A percentile compares a stretch with the other conserved stretches of the same genome.
phyloP scores from a whole-genome alignment of 1,284 basidiomycete species.

The Cystobasidiaceae sp. region DNA sequence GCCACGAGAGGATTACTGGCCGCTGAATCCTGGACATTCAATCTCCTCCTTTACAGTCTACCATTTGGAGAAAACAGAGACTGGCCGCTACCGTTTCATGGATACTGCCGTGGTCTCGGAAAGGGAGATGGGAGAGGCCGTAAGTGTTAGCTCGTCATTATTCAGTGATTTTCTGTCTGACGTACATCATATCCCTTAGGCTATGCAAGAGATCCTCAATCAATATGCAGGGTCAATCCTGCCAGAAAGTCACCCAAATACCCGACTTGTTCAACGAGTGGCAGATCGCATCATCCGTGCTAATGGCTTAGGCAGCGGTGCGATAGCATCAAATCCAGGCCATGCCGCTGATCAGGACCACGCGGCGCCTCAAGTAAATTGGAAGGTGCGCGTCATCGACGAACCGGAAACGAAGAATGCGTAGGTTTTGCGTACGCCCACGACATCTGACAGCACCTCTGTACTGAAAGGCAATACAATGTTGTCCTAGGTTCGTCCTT shows the following conservation, averaged over 20 bases:
- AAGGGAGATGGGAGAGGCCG: constrained; percentile 47
- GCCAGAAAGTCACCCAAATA: constrained; percentile 62
- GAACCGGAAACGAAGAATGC: constrained; percentile 72
- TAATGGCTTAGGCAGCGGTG: constrained; percentile 50
- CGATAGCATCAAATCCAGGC: not conserved
- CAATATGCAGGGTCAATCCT: constrained; percentile 61
- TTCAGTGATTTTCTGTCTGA: too few relatives aligned
- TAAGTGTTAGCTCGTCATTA: too few relatives aligned
- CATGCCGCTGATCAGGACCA: not conserved
- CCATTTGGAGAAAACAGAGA: constrained; percentile 46
- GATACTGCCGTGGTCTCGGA: constrained; percentile 62
- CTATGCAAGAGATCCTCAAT: constrained; percentile 54
- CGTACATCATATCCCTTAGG: constrained; percentile 42
- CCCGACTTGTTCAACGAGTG: constrained; percentile 63
- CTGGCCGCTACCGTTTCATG: constrained; percentile 79
- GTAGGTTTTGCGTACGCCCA: constrained; percentile 54
- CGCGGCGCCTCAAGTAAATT: constrained; percentile 44
- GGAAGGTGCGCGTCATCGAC: constrained; percentile 76
- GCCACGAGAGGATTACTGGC: not conserved
- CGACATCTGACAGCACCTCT: not conserved
- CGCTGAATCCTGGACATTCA: not conserved
- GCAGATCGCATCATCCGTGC: constrained; percentile 67
- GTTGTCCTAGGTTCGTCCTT: constrained; percentile 30
- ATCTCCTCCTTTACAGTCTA: constrained; percentile 5
- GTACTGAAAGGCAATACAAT: too few relatives aligned